Evolutionary conservation across 2,329 filamentous ascomycete genomes (phyloP).

Genomic region (Calonectria leucothoes): DNA sequence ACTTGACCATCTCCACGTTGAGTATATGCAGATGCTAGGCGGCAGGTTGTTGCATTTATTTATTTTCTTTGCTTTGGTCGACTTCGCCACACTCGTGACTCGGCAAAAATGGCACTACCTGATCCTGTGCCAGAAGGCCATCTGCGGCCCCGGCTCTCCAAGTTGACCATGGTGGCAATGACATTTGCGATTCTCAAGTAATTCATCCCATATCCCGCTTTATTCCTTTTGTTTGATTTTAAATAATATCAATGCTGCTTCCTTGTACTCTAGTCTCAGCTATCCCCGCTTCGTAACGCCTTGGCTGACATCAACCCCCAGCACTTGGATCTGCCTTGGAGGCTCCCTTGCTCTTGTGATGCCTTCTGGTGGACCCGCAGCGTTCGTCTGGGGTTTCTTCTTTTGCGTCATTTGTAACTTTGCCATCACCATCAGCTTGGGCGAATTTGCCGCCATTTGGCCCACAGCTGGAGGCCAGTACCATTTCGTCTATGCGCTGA

Average conservation of each 20-base stretch:
- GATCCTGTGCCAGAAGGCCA: constrained; percentile 31
- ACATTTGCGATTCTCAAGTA: constrained; percentile 55
- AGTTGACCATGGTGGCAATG: constrained; percentile 54
- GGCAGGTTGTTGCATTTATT: neutral
- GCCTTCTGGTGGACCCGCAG: constrained; percentile 53
- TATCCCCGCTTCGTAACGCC: neutral
- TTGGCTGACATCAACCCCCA: constrained; percentile 15
- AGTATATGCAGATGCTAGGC: neutral
- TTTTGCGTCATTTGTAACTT: constrained; percentile 59
- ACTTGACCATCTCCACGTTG: neutral
- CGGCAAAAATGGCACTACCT: neutral
- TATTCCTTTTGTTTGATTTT: no score
- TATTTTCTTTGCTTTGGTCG: neutral
- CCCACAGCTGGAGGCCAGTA: constrained; percentile 59
- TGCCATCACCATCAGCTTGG: constrained; percentile 54
- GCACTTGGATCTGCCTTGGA: constrained; percentile 49
- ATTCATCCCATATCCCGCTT: neutral
- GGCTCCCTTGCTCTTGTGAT: constrained; percentile 55
- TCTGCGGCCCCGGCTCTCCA: constrained; percentile 49
- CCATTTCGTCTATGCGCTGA: constrained; percentile 56
- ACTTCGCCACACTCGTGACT: no score
- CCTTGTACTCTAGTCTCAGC: constrained; percentile 17
- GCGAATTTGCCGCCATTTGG: constrained; percentile 57
- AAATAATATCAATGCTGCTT: neutral
- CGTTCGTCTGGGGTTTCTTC: constrained; percentile 58